phyloP scores from a whole-genome alignment of 2,329 filamentous ascomycete genomes.

The Pseudogymnoascus sp. region DNA sequence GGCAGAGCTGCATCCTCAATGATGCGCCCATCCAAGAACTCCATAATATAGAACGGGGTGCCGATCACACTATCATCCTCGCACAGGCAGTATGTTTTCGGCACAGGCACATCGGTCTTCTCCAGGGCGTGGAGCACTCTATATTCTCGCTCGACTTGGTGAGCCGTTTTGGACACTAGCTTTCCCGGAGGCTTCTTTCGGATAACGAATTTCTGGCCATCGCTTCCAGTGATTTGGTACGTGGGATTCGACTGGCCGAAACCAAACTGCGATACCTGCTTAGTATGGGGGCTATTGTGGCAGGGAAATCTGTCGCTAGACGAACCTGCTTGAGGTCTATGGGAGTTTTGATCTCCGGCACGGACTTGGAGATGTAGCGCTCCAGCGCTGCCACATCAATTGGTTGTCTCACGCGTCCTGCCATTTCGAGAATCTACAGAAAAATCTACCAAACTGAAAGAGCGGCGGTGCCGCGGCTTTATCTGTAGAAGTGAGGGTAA shows the following conservation, averaged over 20 bases:
- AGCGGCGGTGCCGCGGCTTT: slow-evolving; percentile 2
- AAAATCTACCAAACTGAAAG: slow-evolving; percentile 25
- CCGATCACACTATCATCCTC: slow-evolving; percentile 73
- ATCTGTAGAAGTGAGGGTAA: background rate
- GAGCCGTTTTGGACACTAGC: slow-evolving; percentile 85
- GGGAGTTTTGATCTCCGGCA: slow-evolving; percentile 77
- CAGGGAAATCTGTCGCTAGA: slow-evolving; percentile 8
- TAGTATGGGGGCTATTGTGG: slow-evolving; percentile 7
- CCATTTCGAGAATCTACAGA: slow-evolving; percentile 48
- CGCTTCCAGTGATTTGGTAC: slow-evolving; percentile 73
- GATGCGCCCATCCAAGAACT: slow-evolving; percentile 87
- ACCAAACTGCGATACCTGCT: slow-evolving; percentile 58
- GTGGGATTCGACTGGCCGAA: slow-evolving; percentile 98
- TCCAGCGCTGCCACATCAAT: slow-evolving; percentile 77
- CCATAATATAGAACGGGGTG: slow-evolving; percentile 96
- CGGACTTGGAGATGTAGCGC: slow-evolving; percentile 66
- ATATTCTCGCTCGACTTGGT: slow-evolving; percentile 95
- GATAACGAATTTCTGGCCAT: slow-evolving; percentile 70
- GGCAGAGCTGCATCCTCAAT: slow-evolving; percentile 84
- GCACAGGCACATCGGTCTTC: slow-evolving; percentile 75
- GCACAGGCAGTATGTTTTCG: slow-evolving; percentile 75
- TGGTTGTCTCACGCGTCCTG: slow-evolving; percentile 79
- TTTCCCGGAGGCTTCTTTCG: slow-evolving; percentile 97
- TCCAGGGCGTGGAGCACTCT: slow-evolving; percentile 78
- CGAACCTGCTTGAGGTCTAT: slow-evolving; percentile 81